Base-by-base conservation (phyloP, 345 rosid genomes). In the Hypericum perforatum region DNA sequence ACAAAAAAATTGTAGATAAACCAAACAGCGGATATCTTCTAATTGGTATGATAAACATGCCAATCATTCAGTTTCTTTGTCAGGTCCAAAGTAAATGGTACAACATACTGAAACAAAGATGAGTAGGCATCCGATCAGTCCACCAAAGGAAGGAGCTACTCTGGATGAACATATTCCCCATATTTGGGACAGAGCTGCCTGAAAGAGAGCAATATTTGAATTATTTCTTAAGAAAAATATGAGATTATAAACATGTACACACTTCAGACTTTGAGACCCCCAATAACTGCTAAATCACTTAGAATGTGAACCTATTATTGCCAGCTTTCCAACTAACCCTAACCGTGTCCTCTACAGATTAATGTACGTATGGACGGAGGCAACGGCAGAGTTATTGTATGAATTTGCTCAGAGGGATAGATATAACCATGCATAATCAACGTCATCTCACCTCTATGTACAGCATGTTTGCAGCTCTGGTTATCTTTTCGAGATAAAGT, bases 401-500 rank as follows among this genome's bases (percentile, higher is more conserved):
- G 22, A 41, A 1, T 22, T 22, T 22, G 32, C 32, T 22, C 12
- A 14, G 57, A 48, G 39, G 32, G 29, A 47, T 39, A 43, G 44
- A 54, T 40, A 38, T 10, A 12, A 41, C 11, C 6, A 16, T 3
- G n/a, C 5, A 0, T 6, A 15, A 13, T 22, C 3, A 49, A 12
- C 11, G 40, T 36, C 44, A 13, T 8, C 7, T n/a, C 44, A 90
- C 97, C 95, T 82, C 82, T 0, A 74, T 66, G 68, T 78, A 90
- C 72, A 59, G 68, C 59, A 90, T 49, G 67, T 84, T 90, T 55
- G 77, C 74, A 57, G 68, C 95, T 76, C 78, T 86, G 74, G 82
- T 70, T 57, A 78, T 84, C 69, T 84, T 84, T 77, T 86, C 95
- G n/a, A 84, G 95, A 72, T 86, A 95, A 61, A 86, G 82, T 13